Base-by-base conservation (phyloP, 495 filamentous ascomycete species). In the Penicillium odoratum region DNA sequence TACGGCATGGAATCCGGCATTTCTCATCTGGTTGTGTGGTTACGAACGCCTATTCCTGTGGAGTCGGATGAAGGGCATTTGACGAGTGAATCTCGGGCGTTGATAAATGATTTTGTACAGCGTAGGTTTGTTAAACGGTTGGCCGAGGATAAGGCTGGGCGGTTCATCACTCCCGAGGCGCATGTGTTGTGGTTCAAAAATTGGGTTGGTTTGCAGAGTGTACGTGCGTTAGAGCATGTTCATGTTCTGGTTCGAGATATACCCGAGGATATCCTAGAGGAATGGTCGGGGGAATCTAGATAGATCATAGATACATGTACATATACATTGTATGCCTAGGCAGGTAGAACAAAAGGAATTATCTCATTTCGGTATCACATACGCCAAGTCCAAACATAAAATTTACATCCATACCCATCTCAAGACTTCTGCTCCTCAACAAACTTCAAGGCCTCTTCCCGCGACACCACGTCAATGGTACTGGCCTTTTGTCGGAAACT, bases 141-240 rank as follows among this genome's bases (percentile, higher is more conserved):
- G 53, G 84, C 62, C 55, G 50, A 51, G 65, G 69, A 71, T 59
- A 34, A 42, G 25, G 40, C 45, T 64, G 73, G 4, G 71, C 64
- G 26, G 29, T 65, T 69, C 74, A 72, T 56, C 6, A 64, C 69
- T 48, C 63, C 72, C 30, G 72, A 78, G 28, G 79, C 84, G 6
- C 83, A 81, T 57, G 90, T 96, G 58, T 57, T 92, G 63, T 97
- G 90, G 89, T 96, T 96, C 67, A 96, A 96, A 81, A 97, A 97
- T 66, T 95, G 90, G 89, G 85, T 85, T 49, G 83, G 83, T n/a
- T 70, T 96, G 67, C 92, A 96, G 76, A 95, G 91, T 69, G 91
- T 97, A 48, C 77, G 88, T 51, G 82, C 85, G 7, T 72, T 96
- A 55, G 92, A 96, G 63, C 92, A 90, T 78, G 74, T 91, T 5